Conservation (phyloP, 441 rosid species). For the Cnidoscolus chayamansa region DNA sequence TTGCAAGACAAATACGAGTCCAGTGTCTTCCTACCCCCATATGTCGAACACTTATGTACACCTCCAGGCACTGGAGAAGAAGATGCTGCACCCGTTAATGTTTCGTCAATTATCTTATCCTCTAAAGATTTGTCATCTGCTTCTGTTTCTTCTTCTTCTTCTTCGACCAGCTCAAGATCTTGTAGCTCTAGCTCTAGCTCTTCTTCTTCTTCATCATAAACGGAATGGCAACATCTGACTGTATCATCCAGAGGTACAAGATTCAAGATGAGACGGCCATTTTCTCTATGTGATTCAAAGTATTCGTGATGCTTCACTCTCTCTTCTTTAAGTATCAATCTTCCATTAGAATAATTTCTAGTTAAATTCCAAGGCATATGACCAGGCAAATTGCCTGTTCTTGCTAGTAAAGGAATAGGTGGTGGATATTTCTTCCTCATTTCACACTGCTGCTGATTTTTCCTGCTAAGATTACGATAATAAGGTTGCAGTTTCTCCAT, state of each 20-base stretch:
- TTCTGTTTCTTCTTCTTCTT: slow-evolving; percentile 15
- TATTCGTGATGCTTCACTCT: slow-evolving; percentile 36
- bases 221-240: slow-evolving; percentile 4
- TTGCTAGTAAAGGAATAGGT: slow-evolving; percentile 30
- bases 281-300: slow-evolving; percentile 34
- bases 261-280: slow-evolving; percentile 34
- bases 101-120: neutral
- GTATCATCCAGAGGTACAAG: slow-evolving; percentile 30
- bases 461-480: neutral
- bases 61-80: slow-evolving; percentile 21
- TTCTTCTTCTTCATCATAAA: slow-evolving; percentile 3
- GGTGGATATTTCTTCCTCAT: slow-evolving; percentile 34
- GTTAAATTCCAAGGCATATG: slow-evolving; percentile 39
- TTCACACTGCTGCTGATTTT: neutral
- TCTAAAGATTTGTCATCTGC: neutral
- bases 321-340: slow-evolving; percentile 35
- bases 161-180: neutral
- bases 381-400: slow-evolving; percentile 30
- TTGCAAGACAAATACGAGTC: slow-evolving; percentile 16
- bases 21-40: slow-evolving; percentile 13
- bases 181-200: slow-evolving; percentile 12
- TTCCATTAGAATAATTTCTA: slow-evolving; percentile 33
- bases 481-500: neutral
- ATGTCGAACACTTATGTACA: slow-evolving; percentile 27
- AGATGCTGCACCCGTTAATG: neutral